Evolutionary conservation across 148 eudicot species (phyloP).

Genomic region (Vaccinium darrowii): DNA sequence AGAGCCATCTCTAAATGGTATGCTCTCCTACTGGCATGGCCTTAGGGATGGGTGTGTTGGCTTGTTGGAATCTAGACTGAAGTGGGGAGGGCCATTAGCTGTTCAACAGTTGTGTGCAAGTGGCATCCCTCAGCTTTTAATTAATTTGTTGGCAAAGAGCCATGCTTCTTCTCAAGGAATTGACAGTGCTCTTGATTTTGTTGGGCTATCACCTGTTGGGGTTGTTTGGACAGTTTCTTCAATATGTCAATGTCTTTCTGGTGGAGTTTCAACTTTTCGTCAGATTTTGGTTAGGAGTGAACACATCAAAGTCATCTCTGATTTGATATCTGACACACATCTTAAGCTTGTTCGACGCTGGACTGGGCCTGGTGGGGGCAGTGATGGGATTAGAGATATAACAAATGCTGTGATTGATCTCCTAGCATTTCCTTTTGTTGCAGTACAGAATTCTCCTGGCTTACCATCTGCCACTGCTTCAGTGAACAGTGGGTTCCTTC

Average conservation of each 20-base stretch:
- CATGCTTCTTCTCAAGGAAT: constrained; percentile 36
- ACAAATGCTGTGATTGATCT: constrained; percentile 81
- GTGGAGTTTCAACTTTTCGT: constrained; percentile 71
- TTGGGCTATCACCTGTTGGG: constrained; percentile 83
- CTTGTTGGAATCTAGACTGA: constrained; percentile 73
- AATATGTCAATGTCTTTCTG: constrained; percentile 83
- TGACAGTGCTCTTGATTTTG: constrained; percentile 34
- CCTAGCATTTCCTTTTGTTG: constrained; percentile 96
- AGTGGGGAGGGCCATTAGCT: constrained; percentile 89
- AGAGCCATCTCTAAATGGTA: constrained; percentile 30
- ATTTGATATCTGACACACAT: constrained; percentile 71
- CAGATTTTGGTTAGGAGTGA: constrained; percentile 73
- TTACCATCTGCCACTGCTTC: constrained; percentile 89
- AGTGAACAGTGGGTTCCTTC: constrained; percentile 78
- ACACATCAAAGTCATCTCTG: constrained; percentile 60
- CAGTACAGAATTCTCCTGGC: constrained; percentile 69
- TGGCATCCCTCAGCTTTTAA: constrained; percentile 87
- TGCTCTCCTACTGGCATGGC: constrained; percentile 93
- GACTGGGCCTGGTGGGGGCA: constrained; percentile 92
- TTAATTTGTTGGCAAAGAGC: constrained; percentile 56
- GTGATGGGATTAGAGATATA: constrained; percentile 59
- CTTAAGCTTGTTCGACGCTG: constrained; percentile 67
- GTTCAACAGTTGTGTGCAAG: constrained; percentile 91
- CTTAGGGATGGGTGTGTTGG: constrained; percentile 89
- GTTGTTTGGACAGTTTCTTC: constrained; percentile 89